Evolutionary conservation across 768 basidiomycete genomes (phyloP).

Genomic region (Pisolithus microcarpus): DNA sequence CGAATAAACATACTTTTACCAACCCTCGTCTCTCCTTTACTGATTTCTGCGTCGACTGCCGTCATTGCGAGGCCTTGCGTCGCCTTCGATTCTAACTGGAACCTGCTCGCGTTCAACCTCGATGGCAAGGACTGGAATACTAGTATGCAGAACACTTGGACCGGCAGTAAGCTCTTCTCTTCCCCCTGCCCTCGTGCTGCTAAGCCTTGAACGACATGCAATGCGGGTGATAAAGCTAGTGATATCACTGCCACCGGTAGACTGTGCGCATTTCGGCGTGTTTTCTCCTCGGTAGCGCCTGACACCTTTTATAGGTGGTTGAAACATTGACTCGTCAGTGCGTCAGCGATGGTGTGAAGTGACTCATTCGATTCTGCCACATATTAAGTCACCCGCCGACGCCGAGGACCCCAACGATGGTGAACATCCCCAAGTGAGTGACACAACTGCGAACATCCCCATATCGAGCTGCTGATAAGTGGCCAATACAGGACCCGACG

Average conservation of each 20-base stretch:
- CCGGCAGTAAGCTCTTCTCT: slow-evolving; percentile 34
- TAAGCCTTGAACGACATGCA: slow-evolving; percentile 1
- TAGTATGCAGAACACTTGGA: slow-evolving; percentile 66
- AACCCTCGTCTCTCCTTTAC: slow-evolving; percentile 51
- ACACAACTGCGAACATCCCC: not conserved
- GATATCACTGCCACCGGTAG: slow-evolving; percentile 70
- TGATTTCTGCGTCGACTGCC: slow-evolving; percentile 28
- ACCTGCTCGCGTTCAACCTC: slow-evolving; percentile 81
- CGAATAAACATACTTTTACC: slow-evolving; percentile 29
- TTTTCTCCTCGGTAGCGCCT: not conserved
- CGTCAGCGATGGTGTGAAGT: no score
- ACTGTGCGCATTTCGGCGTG: slow-evolving; percentile 50
- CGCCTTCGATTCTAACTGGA: slow-evolving; percentile 74
- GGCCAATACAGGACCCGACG: slow-evolving; percentile 67
- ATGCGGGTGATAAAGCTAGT: slow-evolving; percentile 33
- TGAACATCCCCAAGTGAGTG: slow-evolving; percentile 91
- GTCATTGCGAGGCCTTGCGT: slow-evolving; percentile 53
- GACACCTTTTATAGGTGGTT: slow-evolving; percentile 34
- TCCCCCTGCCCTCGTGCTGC: not conserved
- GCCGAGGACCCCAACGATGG: slow-evolving; percentile 44
- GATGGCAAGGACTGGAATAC: slow-evolving; percentile 80
- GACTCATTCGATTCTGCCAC: no score
- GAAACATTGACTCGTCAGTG: no score
- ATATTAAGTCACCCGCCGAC: slow-evolving; percentile 22
- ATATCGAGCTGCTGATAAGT: slow-evolving; percentile 10